Evolutionary conservation across 2,329 filamentous ascomycete species (phyloP).

Genomic region (Xylariales sp.): DNA sequence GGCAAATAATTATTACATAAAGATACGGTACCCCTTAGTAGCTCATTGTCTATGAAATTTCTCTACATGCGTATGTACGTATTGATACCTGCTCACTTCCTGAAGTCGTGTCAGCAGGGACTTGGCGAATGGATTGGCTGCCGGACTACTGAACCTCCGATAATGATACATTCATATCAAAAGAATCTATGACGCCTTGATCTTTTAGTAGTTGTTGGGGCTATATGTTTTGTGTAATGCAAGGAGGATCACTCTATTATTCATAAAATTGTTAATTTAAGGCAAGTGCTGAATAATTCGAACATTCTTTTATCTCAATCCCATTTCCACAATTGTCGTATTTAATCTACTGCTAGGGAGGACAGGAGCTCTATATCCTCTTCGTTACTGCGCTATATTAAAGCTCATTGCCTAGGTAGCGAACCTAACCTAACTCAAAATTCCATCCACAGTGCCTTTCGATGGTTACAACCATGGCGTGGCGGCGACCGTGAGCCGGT

Average conservation of each 20-base stretch:
- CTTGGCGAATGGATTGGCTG: background rate
- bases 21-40: background rate
- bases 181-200: background rate
- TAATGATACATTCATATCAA: background rate
- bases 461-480: background rate
- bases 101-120: no score
- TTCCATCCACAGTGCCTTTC: background rate
- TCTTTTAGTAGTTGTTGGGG: background rate
- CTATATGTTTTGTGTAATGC: no score
- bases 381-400: background rate
- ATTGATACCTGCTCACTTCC: background rate
- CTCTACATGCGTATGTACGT: slow-evolving; percentile 4
- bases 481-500: no score
- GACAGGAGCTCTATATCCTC: background rate
- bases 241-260: no score
- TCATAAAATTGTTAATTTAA: no score
- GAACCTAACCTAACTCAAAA: background rate
- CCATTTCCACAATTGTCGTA: background rate
- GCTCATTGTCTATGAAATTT: background rate
- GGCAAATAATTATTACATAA: background rate
- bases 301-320: background rate
- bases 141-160: slow-evolving; percentile 5
- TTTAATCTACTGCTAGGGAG: background rate
- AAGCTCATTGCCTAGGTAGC: background rate
- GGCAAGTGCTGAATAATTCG: background rate